A percentile compares a stretch with the other conserved stretches of the same genome.
Evolutionary conservation across 2,329 filamentous ascomycete species (phyloP).

Genomic region (Aureobasidium mangrovei): DNA sequence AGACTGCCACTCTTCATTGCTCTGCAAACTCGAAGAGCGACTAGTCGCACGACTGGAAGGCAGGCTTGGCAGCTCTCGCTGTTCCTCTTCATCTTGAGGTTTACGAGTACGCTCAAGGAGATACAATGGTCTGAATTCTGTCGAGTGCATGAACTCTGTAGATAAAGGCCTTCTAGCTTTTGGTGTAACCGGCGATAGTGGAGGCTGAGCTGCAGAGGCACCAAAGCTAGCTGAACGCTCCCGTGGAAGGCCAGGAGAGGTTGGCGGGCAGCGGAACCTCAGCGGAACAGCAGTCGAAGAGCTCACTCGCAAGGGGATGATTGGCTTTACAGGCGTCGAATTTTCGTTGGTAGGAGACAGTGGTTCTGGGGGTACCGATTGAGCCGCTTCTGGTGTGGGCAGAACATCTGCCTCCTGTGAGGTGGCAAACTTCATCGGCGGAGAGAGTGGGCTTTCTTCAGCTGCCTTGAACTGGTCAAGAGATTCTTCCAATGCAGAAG

Average conservation of each 20-base stretch:
- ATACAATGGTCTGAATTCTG: conserved; percentile 73
- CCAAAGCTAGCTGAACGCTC: conserved; percentile 26
- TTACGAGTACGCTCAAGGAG: conserved; percentile 61
- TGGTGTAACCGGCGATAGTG: conserved; percentile 17
- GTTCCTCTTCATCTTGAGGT: conserved; percentile 26
- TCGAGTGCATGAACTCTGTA: conserved; percentile 17
- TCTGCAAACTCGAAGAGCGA: conserved; percentile 30
- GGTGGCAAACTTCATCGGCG: conserved; percentile 21
- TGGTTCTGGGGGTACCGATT: not conserved
- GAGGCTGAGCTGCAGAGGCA: conserved; percentile 17
- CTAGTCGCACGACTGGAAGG: conserved; percentile 38
- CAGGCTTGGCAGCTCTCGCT: conserved; percentile 42
- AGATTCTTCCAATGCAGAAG: not conserved
- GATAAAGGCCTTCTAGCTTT: conserved; percentile 16
- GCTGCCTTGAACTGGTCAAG: not conserved
- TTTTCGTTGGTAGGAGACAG: not conserved
- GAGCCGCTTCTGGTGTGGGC: not conserved
- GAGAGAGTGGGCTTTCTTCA: conserved; percentile 16
- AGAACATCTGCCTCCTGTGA: conserved; percentile 12
- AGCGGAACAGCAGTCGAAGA: conserved; percentile 30
- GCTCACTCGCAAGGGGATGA: conserved; percentile 17
- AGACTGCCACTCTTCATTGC: conserved; percentile 38
- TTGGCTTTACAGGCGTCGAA: conserved; percentile 16
- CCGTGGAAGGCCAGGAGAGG: conserved; percentile 20
- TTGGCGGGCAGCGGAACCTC: conserved; percentile 26